Evolutionary conservation across 495 filamentous ascomycete species (phyloP).

Genomic region (Hypoxylon lienhwacheense): DNA sequence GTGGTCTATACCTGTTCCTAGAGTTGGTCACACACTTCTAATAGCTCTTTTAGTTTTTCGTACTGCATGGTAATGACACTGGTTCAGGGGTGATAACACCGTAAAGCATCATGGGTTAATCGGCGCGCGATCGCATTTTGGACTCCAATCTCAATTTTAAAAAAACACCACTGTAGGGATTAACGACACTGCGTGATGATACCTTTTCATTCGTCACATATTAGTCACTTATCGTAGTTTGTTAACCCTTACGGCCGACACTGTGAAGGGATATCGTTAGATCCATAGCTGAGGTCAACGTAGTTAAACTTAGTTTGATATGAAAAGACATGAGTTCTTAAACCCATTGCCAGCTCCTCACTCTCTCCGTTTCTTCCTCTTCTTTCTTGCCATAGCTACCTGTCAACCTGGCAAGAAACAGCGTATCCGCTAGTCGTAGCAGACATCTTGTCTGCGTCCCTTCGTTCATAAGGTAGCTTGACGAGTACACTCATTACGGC

Average conservation of each 20-base stretch:
- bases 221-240: conserved; percentile 16
- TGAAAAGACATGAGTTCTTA: too few relatives aligned
- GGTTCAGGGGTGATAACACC: not conserved
- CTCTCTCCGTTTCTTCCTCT: conserved; percentile 14
- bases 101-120: conserved; percentile 4
- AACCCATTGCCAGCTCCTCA: not conserved
- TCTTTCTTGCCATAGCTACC: conserved; percentile 25
- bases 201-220: not conserved
- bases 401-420: conserved; percentile 44
- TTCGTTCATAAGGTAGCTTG: conserved; percentile 45
- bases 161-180: too few relatives aligned
- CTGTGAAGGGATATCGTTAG: not conserved
- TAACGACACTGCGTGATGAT: too few relatives aligned
- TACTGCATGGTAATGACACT: not conserved
- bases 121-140: conserved; percentile 20
- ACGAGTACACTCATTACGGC: conserved; percentile 40
- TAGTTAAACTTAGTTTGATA: too few relatives aligned
- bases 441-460: conserved; percentile 53
- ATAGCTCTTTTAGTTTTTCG: not conserved
- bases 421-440: conserved; percentile 45
- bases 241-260: conserved; percentile 9
- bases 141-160: conserved; percentile 10
- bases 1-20: conserved; percentile 34
- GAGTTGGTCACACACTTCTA: conserved; percentile 7
- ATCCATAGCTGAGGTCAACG: conserved; percentile 4